Evolutionary conservation across 768 basidiomycete species (phyloP).

Genomic region (Mycena sanguinolenta): DNA sequence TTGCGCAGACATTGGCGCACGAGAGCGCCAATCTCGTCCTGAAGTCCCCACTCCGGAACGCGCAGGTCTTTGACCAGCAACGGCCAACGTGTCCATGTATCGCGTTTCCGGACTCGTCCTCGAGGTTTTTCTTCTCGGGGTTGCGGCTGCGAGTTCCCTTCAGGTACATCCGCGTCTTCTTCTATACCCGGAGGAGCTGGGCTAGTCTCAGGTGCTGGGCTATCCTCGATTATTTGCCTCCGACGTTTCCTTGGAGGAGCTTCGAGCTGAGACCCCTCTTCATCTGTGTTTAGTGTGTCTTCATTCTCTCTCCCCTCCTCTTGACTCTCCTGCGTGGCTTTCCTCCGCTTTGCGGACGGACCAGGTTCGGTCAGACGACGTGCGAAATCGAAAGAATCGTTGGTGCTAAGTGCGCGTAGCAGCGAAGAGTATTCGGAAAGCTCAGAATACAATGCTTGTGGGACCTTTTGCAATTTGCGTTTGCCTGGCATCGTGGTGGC

Average conservation of each 20-base stretch:
- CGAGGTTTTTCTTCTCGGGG: neutral
- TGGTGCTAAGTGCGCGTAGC: conserved; percentile 73
- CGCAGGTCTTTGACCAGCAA: conserved; percentile 71
- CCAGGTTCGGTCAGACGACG: conserved; percentile 56
- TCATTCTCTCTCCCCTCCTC: neutral
- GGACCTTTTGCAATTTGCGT: conserved; percentile 59
- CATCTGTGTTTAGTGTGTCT: too few relatives aligned
- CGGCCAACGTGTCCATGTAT: conserved; percentile 85
- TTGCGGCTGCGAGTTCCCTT: neutral
- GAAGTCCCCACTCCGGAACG: conserved; percentile 77
- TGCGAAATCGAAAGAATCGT: conserved; percentile 69
- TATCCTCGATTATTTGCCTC: neutral
- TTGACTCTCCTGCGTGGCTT: neutral
- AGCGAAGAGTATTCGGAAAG: conserved; percentile 77
- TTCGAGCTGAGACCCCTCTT: neutral
- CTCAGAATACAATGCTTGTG: conserved; percentile 71
- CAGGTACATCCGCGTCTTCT: neutral
- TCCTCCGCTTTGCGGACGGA: conserved; percentile 34
- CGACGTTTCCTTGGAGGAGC: conserved; percentile 31
- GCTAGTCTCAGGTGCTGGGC: neutral
- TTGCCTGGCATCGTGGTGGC: conserved; percentile 38
- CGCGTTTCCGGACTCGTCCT: conserved; percentile 45
- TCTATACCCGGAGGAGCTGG: neutral
- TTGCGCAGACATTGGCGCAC: conserved; percentile 52
- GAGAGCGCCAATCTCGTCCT: conserved; percentile 74